Evolutionary conservation across 495 filamentous ascomycete genomes (phyloP), one percentile per base, ranked within the genome.

Genomic region (Hamigera avellanea): DNA sequence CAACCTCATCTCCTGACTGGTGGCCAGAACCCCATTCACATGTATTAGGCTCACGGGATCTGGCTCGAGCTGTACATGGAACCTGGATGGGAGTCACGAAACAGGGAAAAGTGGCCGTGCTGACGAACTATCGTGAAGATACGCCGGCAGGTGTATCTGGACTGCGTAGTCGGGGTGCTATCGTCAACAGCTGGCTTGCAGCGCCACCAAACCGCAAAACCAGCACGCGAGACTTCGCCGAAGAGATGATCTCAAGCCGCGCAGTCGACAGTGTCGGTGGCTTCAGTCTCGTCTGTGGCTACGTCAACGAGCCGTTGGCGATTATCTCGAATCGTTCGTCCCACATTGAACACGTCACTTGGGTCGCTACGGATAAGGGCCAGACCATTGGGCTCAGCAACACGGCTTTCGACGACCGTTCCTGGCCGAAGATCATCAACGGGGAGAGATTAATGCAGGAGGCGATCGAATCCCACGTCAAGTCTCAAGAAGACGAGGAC

Each of bases 61-160:
- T 85, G 9, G 71, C 79, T 10, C 70, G 80, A 13, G 44, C 68
- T 10, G 74, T 67, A 15, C 73, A 76, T 35, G 91, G 91, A 16
- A 96, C 93, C 30, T 99, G 93, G 91, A 76, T 96, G 37, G 91
- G 87, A 19, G 71, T 99, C 42, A 95, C 86, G 26, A 76, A 69
- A 40, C 64, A 78, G 21, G 91, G 91, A 12, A 84, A 84, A 41
- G 61, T 99, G 32, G 88, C 93, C 9, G 78, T 93, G 25, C 70
- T 99, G 25, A 96, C 93, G 36, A 99, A 99, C 66, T 95, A 86
- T 52, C 81, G 85, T 36, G 91, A 96, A 64, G 42, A 53, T 10
- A 50, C 47, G 17, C 40, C 56, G 17, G 48, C 43, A 37, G 69
- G 76, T 34, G 75, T 73, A 31, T 55, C 62, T 10, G 80, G 75